A percentile compares a stretch with the other conserved stretches of the same genome.
These are phyloP conservation scores for Kodamaea leandrae DNA, from an alignment of 805 yeast species.

Conservation along the genomic window DNA sequence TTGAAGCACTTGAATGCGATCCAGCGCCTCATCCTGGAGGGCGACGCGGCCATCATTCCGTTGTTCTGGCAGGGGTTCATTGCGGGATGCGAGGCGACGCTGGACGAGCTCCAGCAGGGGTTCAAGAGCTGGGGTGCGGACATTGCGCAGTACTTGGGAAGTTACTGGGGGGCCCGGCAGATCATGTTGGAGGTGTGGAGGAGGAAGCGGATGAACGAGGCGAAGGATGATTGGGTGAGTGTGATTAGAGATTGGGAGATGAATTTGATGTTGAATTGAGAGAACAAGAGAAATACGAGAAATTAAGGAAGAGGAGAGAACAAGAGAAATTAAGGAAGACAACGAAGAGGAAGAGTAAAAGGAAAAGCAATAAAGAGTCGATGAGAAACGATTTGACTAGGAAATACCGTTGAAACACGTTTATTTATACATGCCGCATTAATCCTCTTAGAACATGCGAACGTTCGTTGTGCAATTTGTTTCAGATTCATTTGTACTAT, in stretches of 20 bases:
- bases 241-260: slow-evolving; percentile 83
- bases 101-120: slow-evolving; percentile 55
- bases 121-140: slow-evolving; percentile 74
- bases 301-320: not conserved
- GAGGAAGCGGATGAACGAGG: slow-evolving; percentile 58
- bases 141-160: slow-evolving; percentile 54
- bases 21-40: slow-evolving; percentile 53
- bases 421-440: too few relatives aligned
- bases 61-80: slow-evolving; percentile 87
- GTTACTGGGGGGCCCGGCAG: slow-evolving; percentile 83
- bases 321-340: not conserved
- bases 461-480: too few relatives aligned
- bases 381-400: too few relatives aligned
- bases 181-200: slow-evolving; percentile 87
- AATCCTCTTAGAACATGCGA: too few relatives aligned
- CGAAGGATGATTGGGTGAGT: slow-evolving; percentile 70
- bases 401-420: too few relatives aligned
- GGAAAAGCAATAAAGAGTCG: too few relatives aligned
- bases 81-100: slow-evolving; percentile 77
- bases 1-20: slow-evolving; percentile 63
- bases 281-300: too few relatives aligned
- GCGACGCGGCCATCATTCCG: slow-evolving; percentile 64
- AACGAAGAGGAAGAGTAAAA: not conserved
- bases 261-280: slow-evolving; percentile 66
- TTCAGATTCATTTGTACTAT: too few relatives aligned